A percentile compares a stretch with the other conserved stretches of the same genome.
Conservation (phyloP, 2,329 filamentous ascomycete species). For the Coniochaeta sp. region DNA sequence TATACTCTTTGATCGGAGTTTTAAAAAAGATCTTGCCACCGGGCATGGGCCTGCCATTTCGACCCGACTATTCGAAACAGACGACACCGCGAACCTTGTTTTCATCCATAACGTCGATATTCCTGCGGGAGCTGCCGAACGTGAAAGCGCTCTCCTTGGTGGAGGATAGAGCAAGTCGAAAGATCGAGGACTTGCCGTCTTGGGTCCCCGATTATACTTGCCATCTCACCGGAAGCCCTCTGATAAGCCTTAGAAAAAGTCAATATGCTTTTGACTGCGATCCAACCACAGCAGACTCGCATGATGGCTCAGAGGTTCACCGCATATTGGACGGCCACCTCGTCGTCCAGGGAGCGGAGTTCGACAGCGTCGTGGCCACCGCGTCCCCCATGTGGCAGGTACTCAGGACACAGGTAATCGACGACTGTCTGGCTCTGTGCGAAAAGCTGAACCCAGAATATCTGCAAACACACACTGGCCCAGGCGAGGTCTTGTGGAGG, state of each 20-base stretch:
- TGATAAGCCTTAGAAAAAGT: not conserved
- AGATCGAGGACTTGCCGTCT: not conserved
- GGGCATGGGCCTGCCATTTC: not conserved
- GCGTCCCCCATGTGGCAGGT: constrained; percentile 1
- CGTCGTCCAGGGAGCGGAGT: not conserved
- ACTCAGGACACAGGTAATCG: not conserved
- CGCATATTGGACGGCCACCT: not conserved
- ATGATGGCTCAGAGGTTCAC: not conserved
- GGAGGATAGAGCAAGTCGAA: not conserved
- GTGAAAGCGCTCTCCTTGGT: not conserved
- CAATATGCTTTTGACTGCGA: not conserved
- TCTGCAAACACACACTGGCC: constrained; percentile 4
- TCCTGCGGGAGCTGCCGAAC: not conserved
- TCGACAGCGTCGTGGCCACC: not conserved
- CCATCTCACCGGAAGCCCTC: not conserved
- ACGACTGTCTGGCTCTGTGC: not conserved
- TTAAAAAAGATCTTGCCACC: not conserved
- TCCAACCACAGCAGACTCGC: not conserved
- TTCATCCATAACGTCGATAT: not conserved
- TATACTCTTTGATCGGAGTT: not conserved
- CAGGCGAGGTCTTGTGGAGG: constrained; percentile 4
- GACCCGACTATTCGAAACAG: not conserved
- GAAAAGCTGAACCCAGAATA: not conserved
- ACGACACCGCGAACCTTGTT: not conserved
- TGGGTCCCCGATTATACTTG: constrained; percentile 2